These are phyloP conservation scores for Suillus ampliporus DNA, from an alignment of 768 basidiomycete genomes.

Conservation along the genomic window DNA sequence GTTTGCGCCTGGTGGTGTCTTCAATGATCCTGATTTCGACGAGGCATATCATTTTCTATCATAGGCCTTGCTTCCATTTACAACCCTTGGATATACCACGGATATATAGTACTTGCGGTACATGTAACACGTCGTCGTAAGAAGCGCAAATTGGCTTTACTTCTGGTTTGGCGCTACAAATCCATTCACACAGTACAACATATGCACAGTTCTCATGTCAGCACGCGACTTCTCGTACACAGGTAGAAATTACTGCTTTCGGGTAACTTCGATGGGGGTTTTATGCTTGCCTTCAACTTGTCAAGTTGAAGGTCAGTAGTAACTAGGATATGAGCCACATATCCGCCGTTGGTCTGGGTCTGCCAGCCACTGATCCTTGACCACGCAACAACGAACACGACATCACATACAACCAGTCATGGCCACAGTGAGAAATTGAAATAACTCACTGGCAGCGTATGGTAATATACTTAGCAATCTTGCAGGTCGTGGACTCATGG, in stretches of 20 bases:
- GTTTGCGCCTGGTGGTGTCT: constrained; percentile 40
- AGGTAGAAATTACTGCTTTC: not conserved
- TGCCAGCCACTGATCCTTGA: too few species aligned
- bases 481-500: too few species aligned
- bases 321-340: too few species aligned
- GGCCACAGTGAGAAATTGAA: too few species aligned
- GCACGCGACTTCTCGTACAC: not conserved
- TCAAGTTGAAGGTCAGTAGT: too few species aligned
- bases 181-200: not conserved
- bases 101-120: not conserved
- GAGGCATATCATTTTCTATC: constrained; percentile 21
- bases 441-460: too few species aligned
- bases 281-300: not conserved
- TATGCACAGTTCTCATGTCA: not conserved
- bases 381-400: too few species aligned
- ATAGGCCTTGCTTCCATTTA: not conserved
- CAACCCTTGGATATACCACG: not conserved
- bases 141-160: not conserved
- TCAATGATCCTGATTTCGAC: constrained; percentile 46
- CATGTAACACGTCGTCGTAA: not conserved
- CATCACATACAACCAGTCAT: too few species aligned
- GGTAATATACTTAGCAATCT: too few species aligned
- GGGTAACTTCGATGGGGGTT: not conserved
- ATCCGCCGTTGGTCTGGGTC: too few species aligned
- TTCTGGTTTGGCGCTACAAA: not conserved